Conservation (phyloP, 140 eudicot genomes). For the Oenanthe javanica region DNA sequence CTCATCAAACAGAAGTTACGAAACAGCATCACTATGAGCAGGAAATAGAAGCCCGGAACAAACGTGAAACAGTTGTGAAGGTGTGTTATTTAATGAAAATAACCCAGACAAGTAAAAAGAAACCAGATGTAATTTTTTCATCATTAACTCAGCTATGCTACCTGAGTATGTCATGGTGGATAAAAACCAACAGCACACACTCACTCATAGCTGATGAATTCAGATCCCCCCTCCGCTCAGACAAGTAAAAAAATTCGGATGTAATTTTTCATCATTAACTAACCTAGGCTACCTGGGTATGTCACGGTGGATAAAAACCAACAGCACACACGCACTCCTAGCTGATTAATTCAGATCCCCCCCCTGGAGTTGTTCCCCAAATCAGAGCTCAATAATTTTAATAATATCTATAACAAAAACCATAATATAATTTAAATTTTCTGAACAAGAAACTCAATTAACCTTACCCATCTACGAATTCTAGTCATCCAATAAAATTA, state of each 20-base stretch:
- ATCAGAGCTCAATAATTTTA: no score
- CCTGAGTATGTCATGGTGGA: no score
- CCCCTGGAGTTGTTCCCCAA: background rate
- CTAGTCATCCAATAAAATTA: background rate
- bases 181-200: no score
- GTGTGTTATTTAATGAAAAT: background rate
- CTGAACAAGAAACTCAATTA: background rate
- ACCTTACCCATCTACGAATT: background rate
- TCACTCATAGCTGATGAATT: no score
- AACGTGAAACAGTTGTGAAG: background rate
- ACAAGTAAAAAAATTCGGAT: no score
- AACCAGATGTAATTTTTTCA: no score
- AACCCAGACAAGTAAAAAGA: no score
- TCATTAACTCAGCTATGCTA: no score
- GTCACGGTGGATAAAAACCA: no score
- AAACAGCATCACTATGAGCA: background rate
- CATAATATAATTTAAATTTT: no score
- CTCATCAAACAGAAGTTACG: background rate
- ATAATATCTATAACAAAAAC: no score
- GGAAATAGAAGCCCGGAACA: background rate
- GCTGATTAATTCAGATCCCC: background rate
- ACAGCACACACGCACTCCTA: background rate
- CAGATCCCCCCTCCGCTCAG: background rate
- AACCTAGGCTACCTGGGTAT: background rate
- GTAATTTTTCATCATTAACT: background rate